Evolutionary conservation across 1,284 basidiomycete species (phyloP), one percentile per base, ranked within the genome.

Genomic region (Stygiomarasmius scandens): DNA sequence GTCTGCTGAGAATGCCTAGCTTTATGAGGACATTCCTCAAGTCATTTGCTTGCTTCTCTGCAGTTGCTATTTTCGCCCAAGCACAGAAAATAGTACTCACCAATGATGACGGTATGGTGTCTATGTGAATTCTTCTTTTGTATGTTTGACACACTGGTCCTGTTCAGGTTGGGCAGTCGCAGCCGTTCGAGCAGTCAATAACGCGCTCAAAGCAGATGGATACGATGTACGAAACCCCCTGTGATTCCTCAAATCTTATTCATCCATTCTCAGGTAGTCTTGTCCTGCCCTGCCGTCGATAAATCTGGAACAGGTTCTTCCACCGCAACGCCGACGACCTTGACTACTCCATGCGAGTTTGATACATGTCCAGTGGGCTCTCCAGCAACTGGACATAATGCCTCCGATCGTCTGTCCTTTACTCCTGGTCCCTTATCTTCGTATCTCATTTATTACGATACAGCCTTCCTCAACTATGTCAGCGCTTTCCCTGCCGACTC

Each of bases 201-300:
- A 69, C n/a, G 71, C 68, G 1, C 61, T 76, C n/a, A 63, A 60
- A 20, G 61, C 53, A 32, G 66, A 69, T 8, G 71, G 71, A 9
- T 68, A 68, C 59, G 63, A 71, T 54, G 74, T 75, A 34, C 20
- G 68, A 22, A 24, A 19, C 2, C 43, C 16, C 12, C 20, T 20
- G 48, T 10, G 50, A 25, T 24, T 24, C 5, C n/a, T 23, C 43
- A 12, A 32, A 41, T 44, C 2, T 16, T 34, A 14, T 14, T 32
- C 38, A 16, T 24, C 29, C 24, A n/a, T 25, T 52, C 22, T 1
- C 46, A 77, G 74, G 71, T 73, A 4, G 63, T 77, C 3, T 56
- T 77, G 2, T 77, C 76, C 16, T 62, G 69, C 0, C 76, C 76
- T 3, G 74, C 75, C 8, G 58, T 71, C 54, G 72, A 77, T 58